Percentiles rank a stretch among this genome's conserved stretches.
These are phyloP conservation scores for Leccinum longicurvipes DNA, from an alignment of 768 basidiomycete genomes.

Conservation along the genomic window DNA sequence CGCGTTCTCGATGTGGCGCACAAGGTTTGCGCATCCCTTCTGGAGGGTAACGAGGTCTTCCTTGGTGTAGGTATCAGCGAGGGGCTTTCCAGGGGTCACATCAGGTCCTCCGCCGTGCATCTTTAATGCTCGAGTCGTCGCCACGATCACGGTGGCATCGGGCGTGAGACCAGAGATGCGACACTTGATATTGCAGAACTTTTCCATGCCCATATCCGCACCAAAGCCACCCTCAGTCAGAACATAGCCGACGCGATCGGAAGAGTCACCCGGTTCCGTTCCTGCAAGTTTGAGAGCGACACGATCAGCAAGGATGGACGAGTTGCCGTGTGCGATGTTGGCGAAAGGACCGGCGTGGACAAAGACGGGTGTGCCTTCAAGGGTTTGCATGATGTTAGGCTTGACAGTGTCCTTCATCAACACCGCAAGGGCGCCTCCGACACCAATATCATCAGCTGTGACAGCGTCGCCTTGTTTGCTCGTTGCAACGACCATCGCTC, in stretches of 20 bases:
- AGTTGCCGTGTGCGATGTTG: conserved; percentile 98
- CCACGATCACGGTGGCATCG: conserved; percentile 93
- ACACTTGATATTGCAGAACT: conserved; percentile 99
- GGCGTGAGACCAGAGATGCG: conserved; percentile 89
- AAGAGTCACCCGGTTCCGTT: conserved; percentile 83
- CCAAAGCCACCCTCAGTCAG: conserved; percentile 98
- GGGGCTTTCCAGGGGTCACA: conserved; percentile 91
- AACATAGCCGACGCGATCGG: conserved; percentile 86
- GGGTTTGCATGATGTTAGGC: conserved; percentile 97
- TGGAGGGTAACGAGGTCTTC: conserved; percentile 88
- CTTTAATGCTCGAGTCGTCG: conserved; percentile 95
- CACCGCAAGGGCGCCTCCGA: conserved; percentile 91
- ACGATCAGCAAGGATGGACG: conserved; percentile 96
- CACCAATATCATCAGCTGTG: conserved; percentile 95
- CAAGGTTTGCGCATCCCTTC: conserved; percentile 90
- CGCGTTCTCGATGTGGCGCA: conserved; percentile 91
- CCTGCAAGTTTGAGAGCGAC: conserved; percentile 97
- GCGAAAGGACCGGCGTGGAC: conserved; percentile 99
- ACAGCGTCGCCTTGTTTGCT: conserved; percentile 88
- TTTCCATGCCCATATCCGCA: conserved; percentile 99
- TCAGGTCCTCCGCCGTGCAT: conserved; percentile 99
- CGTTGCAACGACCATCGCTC: conserved; percentile 96
- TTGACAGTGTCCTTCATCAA: conserved; percentile 99
- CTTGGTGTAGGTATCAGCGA: conserved; percentile 90
- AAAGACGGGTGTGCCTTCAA: conserved; percentile 98